A percentile compares a stretch with the other conserved stretches of the same genome.
phyloP scores from a whole-genome alignment of 768 basidiomycete genomes.

The Dendrothele bispora region DNA sequence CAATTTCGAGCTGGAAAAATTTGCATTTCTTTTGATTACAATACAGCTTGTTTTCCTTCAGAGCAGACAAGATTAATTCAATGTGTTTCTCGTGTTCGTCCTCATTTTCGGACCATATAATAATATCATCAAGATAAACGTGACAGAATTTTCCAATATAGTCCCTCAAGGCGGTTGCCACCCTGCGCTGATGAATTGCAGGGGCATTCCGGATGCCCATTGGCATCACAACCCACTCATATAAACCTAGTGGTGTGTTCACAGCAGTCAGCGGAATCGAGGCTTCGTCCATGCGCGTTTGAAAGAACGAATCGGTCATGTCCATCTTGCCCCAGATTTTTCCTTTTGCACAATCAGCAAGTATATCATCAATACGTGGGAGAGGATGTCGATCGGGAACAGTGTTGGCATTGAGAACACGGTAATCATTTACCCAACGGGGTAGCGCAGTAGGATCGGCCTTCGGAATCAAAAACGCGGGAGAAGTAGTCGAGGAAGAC shows the following conservation, averaged over 20 bases:
- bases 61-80: constrained; percentile 14
- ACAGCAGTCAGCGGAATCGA: constrained; percentile 33
- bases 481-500: no score
- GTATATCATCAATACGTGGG: constrained; percentile 18
- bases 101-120: constrained; percentile 40
- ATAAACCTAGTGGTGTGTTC: constrained; percentile 33
- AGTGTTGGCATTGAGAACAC: constrained; percentile 20
- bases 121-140: constrained; percentile 45
- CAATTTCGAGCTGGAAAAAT: constrained; percentile 7
- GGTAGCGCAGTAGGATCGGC: background rate
- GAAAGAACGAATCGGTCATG: constrained; percentile 39
- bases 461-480: no score
- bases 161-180: constrained; percentile 29
- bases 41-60: constrained; percentile 18
- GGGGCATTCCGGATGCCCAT: constrained; percentile 35
- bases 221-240: constrained; percentile 44
- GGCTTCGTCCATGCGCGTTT: constrained; percentile 29
- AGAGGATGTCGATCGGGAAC: constrained; percentile 19
- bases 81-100: constrained; percentile 32
- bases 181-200: constrained; percentile 29
- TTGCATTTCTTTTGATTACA: constrained; percentile 22
- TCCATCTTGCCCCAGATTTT: constrained; percentile 26
- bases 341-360: constrained; percentile 22
- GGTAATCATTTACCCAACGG: constrained; percentile 25
- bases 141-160: constrained; percentile 41